phyloP scores from a whole-genome alignment of 371 early-diverging fungal species.

The Circinella minor region DNA sequence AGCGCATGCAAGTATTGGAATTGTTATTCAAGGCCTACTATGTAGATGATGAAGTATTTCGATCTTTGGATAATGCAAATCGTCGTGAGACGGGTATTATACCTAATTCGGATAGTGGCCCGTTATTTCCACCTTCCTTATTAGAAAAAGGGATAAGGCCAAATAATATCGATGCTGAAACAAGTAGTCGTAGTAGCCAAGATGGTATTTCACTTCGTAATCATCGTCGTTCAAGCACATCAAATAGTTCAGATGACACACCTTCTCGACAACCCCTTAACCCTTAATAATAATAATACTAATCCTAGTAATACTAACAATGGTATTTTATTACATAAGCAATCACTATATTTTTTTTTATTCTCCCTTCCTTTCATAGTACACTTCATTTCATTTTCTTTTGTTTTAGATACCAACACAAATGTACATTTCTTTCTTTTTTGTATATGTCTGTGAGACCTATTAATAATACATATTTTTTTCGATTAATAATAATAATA shows the following conservation, averaged over 20 bases:
- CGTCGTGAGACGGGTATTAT: constrained; percentile 5
- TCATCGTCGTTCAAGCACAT: not conserved
- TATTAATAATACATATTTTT: too few relatives aligned
- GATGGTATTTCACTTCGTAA: not conserved
- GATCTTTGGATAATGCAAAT: constrained; percentile 44
- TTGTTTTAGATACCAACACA: too few relatives aligned
- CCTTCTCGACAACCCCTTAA: constrained; percentile 3
- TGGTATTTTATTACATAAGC: too few relatives aligned
- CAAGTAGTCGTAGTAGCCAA: not conserved
- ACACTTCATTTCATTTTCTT: too few relatives aligned
- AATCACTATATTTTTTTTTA: too few relatives aligned
- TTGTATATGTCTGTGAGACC: too few relatives aligned
- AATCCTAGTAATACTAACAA: too few relatives aligned
- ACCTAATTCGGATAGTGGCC: not conserved
- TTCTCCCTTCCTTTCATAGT: too few relatives aligned
- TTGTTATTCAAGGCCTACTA: constrained; percentile 43
- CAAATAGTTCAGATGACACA: not conserved
- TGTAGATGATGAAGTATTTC: constrained; percentile 48
- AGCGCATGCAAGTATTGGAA: constrained; percentile 40
- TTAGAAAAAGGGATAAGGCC: not conserved
- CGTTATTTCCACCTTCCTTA: not conserved
- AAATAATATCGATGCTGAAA: not conserved
- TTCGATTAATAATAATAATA: too few relatives aligned
- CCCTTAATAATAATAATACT: too few relatives aligned
- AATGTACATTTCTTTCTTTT: too few relatives aligned